Conservation (phyloP, 2,329 filamentous ascomycete genomes). For the Aspergillus oerlinghausenensis region DNA sequence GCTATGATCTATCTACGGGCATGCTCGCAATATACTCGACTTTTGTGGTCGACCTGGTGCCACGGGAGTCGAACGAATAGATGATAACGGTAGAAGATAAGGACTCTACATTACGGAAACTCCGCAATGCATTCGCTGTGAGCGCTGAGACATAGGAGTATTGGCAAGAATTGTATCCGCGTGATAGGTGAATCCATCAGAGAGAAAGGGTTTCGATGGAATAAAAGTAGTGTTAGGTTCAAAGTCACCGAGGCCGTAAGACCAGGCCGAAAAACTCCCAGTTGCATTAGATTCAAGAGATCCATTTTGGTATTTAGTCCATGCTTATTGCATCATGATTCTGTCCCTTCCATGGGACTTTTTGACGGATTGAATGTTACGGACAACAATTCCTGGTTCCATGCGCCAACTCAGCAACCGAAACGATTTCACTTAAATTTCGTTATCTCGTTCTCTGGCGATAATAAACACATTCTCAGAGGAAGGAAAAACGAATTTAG, state of each 20-base stretch:
- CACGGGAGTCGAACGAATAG: neutral
- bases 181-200: neutral
- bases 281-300: constrained; percentile 1
- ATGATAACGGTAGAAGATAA: neutral
- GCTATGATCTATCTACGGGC: neutral
- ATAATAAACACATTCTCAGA: constrained; percentile 1
- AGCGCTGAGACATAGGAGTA: neutral
- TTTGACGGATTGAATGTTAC: neutral
- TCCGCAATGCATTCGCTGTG: neutral
- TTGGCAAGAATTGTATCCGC: neutral
- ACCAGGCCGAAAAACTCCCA: neutral
- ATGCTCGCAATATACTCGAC: neutral
- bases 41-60: neutral
- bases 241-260: neutral
- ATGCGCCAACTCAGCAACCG: neutral
- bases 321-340: constrained; percentile 3
- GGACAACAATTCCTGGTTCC: neutral
- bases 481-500: constrained; percentile 44
- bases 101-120: too few relatives aligned
- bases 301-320: constrained; percentile 1
- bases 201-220: neutral
- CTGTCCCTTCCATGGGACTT: neutral
- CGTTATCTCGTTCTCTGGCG: constrained; percentile 20
- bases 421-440: constrained; percentile 13
- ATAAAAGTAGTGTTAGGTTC: neutral